Conservation (phyloP, 176 grass and related monocot genomes). For the Oropetium thomaeum region DNA sequence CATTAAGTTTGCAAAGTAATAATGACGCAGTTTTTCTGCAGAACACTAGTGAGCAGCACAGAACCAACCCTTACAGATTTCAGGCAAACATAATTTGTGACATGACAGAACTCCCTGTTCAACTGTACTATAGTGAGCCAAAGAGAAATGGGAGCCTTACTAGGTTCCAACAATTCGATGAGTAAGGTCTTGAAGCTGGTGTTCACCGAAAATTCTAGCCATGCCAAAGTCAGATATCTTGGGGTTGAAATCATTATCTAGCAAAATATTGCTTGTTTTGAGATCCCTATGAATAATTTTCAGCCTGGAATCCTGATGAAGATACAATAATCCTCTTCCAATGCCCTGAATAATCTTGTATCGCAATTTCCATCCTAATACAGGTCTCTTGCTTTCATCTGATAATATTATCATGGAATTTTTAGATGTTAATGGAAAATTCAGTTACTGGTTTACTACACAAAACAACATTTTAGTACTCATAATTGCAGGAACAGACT, state of each 20-base stretch:
- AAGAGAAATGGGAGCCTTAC: conserved; percentile 6
- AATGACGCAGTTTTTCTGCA: neutral
- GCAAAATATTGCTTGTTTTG: conserved; percentile 67
- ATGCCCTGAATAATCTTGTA: conserved; percentile 65
- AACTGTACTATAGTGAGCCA: neutral
- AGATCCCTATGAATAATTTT: conserved; percentile 79
- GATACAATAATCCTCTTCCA: conserved; percentile 60
- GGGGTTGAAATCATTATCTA: conserved; percentile 58
- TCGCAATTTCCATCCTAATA: conserved; percentile 52
- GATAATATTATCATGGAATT: conserved; percentile 5
- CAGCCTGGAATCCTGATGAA: conserved; percentile 72
- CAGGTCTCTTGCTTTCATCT: conserved; percentile 55
- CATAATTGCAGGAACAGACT: neutral
- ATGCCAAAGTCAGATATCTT: conserved; percentile 75
- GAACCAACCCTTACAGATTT: neutral
- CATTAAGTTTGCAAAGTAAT: neutral
- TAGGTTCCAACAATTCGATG: conserved; percentile 65
- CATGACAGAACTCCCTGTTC: neutral
- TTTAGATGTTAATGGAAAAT: conserved; percentile 10
- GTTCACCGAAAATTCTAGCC: conserved; percentile 58
- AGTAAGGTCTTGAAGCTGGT: conserved; percentile 64
- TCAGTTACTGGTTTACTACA: neutral
- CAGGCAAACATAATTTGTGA: neutral
- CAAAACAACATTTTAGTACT: neutral
- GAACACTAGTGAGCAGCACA: neutral